Conservation (phyloP, 306 rosid genomes). For the Cicer judaicum region DNA sequence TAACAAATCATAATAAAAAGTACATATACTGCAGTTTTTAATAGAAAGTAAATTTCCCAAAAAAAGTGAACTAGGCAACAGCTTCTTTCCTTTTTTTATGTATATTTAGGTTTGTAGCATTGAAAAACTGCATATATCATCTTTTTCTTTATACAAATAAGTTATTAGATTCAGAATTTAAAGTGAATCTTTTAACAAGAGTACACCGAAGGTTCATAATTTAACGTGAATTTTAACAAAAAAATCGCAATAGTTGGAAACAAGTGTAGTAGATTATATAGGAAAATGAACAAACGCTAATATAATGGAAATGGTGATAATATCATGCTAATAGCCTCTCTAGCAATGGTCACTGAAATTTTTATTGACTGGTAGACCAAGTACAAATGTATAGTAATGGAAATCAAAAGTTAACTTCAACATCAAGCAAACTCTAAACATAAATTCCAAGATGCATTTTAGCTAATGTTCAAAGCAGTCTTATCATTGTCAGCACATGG, state of each 20-base stretch:
- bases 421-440: slow-evolving; percentile 9
- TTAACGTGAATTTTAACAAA: background rate
- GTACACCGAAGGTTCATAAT: background rate
- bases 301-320: background rate
- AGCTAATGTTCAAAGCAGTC: slow-evolving; percentile 11
- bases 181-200: background rate
- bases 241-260: background rate
- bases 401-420: slow-evolving; percentile 31
- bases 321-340: background rate
- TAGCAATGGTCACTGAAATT: background rate
- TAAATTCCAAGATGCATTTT: slow-evolving; percentile 31
- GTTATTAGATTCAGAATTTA: background rate
- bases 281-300: slow-evolving; percentile 18
- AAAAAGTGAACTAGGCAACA: background rate
- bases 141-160: background rate
- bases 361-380: background rate
- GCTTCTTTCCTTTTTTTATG: background rate
- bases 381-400: background rate
- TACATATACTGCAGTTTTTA: no score
- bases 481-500: background rate
- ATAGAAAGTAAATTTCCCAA: no score
- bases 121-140: background rate
- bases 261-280: slow-evolving; percentile 9
- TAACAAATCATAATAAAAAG: background rate
- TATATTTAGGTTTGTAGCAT: background rate